Conservation (phyloP, 129 eudicot genomes). For the Helichrysum umbraculigerum region DNA sequence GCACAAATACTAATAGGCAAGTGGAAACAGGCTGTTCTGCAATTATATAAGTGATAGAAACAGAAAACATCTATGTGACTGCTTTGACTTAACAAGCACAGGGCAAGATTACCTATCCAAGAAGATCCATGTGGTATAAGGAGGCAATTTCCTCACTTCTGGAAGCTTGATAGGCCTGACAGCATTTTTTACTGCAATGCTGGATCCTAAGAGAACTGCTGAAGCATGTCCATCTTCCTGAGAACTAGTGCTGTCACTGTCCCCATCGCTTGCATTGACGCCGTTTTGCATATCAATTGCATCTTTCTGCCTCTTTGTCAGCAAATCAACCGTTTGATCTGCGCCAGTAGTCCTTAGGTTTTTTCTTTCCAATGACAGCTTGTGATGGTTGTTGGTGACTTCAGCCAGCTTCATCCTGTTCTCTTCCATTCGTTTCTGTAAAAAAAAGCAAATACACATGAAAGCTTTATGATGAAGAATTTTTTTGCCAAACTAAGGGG, state of each 20-base stretch:
- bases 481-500: not conserved
- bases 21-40: constrained; percentile 6
- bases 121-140: constrained; percentile 84
- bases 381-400: constrained; percentile 55
- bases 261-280: constrained; percentile 56
- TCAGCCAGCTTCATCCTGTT: constrained; percentile 62
- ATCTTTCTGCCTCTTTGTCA: constrained; percentile 80
- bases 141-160: constrained; percentile 68
- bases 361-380: constrained; percentile 61
- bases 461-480: constrained; percentile 11
- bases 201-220: constrained; percentile 86
- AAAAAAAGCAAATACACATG: constrained; percentile 21
- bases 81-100: constrained; percentile 3
- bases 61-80: constrained; percentile 4
- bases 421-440: constrained; percentile 76
- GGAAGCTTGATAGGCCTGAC: constrained; percentile 86
- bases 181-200: constrained; percentile 81
- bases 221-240: constrained; percentile 87
- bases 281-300: constrained; percentile 87
- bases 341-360: constrained; percentile 36
- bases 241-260: constrained; percentile 55
- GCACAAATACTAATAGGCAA: constrained; percentile 9
- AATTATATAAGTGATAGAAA: not conserved
- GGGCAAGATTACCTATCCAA: constrained; percentile 63
- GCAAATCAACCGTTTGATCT: constrained; percentile 42